phyloP scores from a whole-genome alignment of 1,284 basidiomycete genomes.

The Marasmius fiardii region DNA sequence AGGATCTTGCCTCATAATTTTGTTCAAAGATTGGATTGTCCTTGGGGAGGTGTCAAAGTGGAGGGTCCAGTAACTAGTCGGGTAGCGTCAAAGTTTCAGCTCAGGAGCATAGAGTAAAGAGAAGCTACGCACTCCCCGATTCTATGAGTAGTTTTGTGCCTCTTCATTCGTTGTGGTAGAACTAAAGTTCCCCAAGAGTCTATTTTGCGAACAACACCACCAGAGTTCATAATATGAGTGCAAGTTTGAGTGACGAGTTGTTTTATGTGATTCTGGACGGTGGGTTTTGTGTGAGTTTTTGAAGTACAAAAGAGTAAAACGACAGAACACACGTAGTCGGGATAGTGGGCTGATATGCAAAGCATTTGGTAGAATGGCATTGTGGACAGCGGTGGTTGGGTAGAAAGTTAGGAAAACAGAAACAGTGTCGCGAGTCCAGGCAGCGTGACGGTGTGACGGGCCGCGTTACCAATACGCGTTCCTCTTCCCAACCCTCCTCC shows the following conservation, averaged over 20 bases:
- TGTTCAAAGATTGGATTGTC: conserved; percentile 60
- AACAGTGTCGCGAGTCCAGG: background rate
- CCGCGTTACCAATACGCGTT: background rate
- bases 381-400: conserved; percentile 9
- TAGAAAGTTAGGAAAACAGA: background rate
- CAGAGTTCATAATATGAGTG: conserved; percentile 69
- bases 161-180: conserved; percentile 75
- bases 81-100: background rate
- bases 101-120: conserved; percentile 1
- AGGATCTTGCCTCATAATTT: conserved; percentile 72
- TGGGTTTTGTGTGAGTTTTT: conserved; percentile 4
- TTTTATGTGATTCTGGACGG: conserved; percentile 66
- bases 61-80: conserved; percentile 80
- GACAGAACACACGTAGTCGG: conserved; percentile 57
- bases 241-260: conserved; percentile 75
- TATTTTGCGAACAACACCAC: conserved; percentile 79
- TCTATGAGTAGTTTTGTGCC: conserved; percentile 60
- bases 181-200: conserved; percentile 73
- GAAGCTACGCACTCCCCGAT: conserved; percentile 74
- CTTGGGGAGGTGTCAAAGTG: conserved; percentile 84
- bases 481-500: no score
- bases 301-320: background rate
- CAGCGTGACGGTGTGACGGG: background rate
- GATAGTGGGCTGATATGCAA: conserved; percentile 72
- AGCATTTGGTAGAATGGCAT: conserved; percentile 86